Conservation (phyloP, 2,329 filamentous ascomycete genomes). For the Keithomyces neogunnii region DNA sequence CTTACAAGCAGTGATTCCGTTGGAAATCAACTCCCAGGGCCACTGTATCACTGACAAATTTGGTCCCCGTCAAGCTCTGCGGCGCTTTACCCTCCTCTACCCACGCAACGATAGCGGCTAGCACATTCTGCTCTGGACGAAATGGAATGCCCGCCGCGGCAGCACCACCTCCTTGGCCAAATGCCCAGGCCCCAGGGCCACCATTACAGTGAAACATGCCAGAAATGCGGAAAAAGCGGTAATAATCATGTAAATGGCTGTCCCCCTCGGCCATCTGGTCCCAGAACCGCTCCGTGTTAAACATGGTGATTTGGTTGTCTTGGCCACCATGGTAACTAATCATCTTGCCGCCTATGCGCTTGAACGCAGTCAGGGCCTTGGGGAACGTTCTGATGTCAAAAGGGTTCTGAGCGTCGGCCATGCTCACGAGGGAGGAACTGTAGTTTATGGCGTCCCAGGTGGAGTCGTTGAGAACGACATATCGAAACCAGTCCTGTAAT, state of each 20-base stretch:
- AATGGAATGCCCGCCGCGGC: slow-evolving; percentile 14
- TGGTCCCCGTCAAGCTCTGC: slow-evolving; percentile 27
- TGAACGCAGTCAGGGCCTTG: slow-evolving; percentile 30
- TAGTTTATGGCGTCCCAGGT: slow-evolving; percentile 24
- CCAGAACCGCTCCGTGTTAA: slow-evolving; percentile 16
- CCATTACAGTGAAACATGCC: slow-evolving; percentile 44
- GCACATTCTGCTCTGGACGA: slow-evolving; percentile 32
- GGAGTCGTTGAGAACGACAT: slow-evolving; percentile 32
- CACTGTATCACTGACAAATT: slow-evolving; percentile 17
- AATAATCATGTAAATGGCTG: slow-evolving; percentile 29
- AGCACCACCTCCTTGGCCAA: slow-evolving; percentile 16
- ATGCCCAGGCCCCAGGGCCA: slow-evolving; percentile 34
- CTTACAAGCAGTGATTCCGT: not conserved
- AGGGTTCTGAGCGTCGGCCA: slow-evolving; percentile 24
- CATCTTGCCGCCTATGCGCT: slow-evolving; percentile 31
- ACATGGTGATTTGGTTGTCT: slow-evolving; percentile 31
- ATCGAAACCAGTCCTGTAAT: slow-evolving; percentile 27
- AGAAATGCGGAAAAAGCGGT: slow-evolving; percentile 43
- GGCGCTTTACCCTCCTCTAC: slow-evolving; percentile 34
- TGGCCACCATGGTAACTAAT: slow-evolving; percentile 37
- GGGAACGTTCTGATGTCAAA: slow-evolving; percentile 29
- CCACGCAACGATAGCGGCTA: slow-evolving; percentile 40
- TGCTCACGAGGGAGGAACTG: slow-evolving; percentile 30
- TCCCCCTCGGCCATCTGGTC: slow-evolving; percentile 23
- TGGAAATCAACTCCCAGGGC: not conserved